Conservation (phyloP, 257 asterid species). For the Solanum phureja region DNA sequence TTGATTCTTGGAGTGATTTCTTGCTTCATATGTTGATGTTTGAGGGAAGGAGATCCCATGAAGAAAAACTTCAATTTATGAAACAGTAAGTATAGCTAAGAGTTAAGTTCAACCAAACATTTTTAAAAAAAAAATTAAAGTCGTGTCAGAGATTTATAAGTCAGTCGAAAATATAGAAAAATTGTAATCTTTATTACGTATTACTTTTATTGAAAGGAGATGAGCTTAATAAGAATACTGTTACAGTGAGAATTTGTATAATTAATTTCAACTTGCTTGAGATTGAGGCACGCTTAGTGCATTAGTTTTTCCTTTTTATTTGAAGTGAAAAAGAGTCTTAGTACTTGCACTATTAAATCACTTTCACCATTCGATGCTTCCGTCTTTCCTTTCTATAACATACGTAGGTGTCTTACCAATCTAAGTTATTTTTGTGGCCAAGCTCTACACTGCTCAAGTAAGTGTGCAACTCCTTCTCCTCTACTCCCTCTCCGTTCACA, state of each 20-base stretch:
- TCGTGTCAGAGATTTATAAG: neutral
- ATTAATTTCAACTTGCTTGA: neutral
- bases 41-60: conserved; percentile 1
- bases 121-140: too few species aligned
- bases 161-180: neutral
- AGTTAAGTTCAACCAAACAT: neutral
- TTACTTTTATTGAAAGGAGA: neutral
- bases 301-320: neutral
- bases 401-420: too few species aligned
- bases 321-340: neutral
- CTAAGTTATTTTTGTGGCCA: too few species aligned
- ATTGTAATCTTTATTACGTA: neutral
- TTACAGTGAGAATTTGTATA: neutral
- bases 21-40: conserved; percentile 11
- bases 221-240: neutral
- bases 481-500: neutral
- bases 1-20: conserved; percentile 17
- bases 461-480: neutral
- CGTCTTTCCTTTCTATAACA: too few species aligned
- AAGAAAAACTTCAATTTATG: neutral
- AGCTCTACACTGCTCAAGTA: neutral
- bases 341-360: neutral
- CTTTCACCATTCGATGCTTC: too few species aligned
- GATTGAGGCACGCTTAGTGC: neutral
- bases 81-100: neutral